Evolutionary conservation across 225 moss, liverwort and hornwort genomes (phyloP).

Genomic region (Climacium dendroides): DNA sequence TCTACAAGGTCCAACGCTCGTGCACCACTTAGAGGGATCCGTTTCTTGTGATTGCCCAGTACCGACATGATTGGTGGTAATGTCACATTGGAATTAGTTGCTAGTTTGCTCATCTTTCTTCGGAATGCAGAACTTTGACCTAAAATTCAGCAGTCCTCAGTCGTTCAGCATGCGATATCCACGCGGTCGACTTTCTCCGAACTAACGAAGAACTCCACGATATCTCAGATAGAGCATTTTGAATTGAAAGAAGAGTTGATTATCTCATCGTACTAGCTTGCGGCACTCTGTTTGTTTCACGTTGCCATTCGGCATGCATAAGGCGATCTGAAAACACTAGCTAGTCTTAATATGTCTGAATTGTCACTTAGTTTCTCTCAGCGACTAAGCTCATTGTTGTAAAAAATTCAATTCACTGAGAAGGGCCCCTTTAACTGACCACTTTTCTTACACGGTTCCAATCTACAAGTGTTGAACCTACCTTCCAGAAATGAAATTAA

Average conservation of each 20-base stretch:
- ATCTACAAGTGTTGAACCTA: background rate
- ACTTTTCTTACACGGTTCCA: background rate
- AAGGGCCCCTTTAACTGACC: background rate
- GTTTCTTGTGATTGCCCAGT: background rate
- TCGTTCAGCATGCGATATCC: background rate
- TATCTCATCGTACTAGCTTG: background rate
- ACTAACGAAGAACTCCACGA: background rate
- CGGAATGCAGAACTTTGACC: background rate
- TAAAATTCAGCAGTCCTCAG: background rate
- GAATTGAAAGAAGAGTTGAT: background rate
- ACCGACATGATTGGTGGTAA: background rate
- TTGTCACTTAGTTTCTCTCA: background rate
- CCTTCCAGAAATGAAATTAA: too few relatives aligned
- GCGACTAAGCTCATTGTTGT: too few relatives aligned
- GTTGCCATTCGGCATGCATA: background rate
- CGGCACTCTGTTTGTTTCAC: background rate
- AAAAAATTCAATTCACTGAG: background rate
- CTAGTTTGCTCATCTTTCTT: background rate
- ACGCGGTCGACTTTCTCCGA: background rate
- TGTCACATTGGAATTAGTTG: background rate
- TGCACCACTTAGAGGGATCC: too few relatives aligned
- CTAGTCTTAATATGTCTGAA: background rate
- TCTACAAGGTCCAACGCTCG: background rate
- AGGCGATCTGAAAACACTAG: background rate
- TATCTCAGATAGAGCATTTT: background rate